These are phyloP conservation scores for Pseudozyma tsukubaensis DNA, from an alignment of 1,284 basidiomycete genomes.

Conservation along the genomic window DNA sequence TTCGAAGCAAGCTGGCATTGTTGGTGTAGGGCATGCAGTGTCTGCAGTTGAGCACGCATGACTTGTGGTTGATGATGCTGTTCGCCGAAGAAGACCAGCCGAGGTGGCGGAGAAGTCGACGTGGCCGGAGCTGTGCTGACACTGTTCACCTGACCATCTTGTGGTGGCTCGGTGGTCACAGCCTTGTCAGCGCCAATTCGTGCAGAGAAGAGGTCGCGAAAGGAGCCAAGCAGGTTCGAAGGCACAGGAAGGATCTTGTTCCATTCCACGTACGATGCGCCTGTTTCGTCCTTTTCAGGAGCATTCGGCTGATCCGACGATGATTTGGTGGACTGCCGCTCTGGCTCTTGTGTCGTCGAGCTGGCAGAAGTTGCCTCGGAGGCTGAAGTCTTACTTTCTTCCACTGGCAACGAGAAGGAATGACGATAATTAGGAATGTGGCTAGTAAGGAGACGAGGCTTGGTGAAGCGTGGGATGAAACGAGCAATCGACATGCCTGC, in stretches of 20 bases:
- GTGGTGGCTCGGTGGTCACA: background rate
- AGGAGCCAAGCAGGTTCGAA: constrained; percentile 34
- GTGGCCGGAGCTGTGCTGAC: background rate
- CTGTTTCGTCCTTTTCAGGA: background rate
- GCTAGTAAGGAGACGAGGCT: constrained; percentile 30
- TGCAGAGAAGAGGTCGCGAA: constrained; percentile 19
- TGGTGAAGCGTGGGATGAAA: constrained; percentile 38
- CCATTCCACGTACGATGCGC: constrained; percentile 41
- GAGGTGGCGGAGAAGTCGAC: constrained; percentile 25
- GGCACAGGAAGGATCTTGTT: constrained; percentile 32
- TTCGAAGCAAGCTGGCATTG: constrained; percentile 20
- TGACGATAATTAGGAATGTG: constrained; percentile 45
- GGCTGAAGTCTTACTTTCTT: background rate
- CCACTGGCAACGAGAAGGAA: constrained; percentile 28
- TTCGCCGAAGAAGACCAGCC: constrained; percentile 57
- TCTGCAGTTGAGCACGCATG: constrained; percentile 53
- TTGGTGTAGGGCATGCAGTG: constrained; percentile 34
- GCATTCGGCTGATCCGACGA: background rate
- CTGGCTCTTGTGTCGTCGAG: background rate
- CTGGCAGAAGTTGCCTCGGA: background rate
- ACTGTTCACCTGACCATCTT: background rate
- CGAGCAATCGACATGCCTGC: constrained; percentile 41
- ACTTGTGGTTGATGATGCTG: constrained; percentile 61
- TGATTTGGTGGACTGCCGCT: background rate
- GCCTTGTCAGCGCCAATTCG: background rate